A percentile compares a stretch with the other conserved stretches of the same genome.
Evolutionary conservation across 1,284 basidiomycete species (phyloP).

Genomic region (Sphagnurus paluster): DNA sequence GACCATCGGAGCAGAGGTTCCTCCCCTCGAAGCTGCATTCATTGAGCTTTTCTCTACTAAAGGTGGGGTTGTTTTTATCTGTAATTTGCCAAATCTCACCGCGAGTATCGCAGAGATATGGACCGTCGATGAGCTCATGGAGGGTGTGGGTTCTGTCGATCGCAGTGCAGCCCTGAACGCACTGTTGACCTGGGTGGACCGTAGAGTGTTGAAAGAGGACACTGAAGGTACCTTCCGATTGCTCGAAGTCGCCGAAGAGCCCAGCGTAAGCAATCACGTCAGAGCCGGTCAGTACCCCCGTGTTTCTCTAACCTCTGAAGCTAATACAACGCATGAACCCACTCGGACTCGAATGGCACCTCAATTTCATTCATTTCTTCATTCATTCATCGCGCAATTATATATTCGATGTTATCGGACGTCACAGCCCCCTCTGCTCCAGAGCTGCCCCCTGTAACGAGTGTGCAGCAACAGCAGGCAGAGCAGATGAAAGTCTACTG

Average conservation of each 20-base stretch:
- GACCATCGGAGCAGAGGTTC: conserved; percentile 72
- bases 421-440: conserved; percentile 36
- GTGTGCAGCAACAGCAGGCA: conserved; percentile 73
- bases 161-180: conserved; percentile 67
- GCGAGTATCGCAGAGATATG: conserved; percentile 52
- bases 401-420: too few relatives aligned
- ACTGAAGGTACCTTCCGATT: conserved; percentile 56
- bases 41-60: conserved; percentile 83
- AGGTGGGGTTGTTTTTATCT: conserved; percentile 36
- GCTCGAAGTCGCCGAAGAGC: conserved; percentile 60
- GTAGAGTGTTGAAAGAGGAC: conserved; percentile 77
- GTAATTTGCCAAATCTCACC: background rate
- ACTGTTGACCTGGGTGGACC: conserved; percentile 80
- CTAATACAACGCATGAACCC: background rate
- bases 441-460: conserved; percentile 52
- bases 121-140: conserved; percentile 66
- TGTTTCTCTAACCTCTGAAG: background rate
- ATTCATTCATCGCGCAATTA: too few relatives aligned
- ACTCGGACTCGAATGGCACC: conserved; percentile 1
- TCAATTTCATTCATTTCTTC: conserved; percentile 4
- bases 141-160: conserved; percentile 65
- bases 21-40: conserved; percentile 86
- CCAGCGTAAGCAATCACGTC: conserved; percentile 16
- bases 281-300: conserved; percentile 33
- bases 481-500: conserved; percentile 86